These are phyloP conservation scores for Nannizzia gypsea DNA, from an alignment of 2,329 filamentous ascomycete genomes.

Conservation along the genomic window DNA sequence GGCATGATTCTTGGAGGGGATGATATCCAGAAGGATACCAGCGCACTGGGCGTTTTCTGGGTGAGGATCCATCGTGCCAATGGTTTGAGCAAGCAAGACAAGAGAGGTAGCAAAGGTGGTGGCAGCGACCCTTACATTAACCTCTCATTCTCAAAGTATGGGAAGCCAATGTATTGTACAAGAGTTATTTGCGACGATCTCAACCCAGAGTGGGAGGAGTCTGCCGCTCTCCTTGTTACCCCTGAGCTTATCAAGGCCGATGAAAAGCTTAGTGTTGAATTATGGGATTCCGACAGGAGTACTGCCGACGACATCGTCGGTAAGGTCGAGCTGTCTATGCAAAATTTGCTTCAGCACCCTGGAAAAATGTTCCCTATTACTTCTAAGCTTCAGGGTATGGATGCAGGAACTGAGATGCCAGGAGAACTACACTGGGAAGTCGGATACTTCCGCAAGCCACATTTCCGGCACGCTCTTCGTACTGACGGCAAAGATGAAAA, in stretches of 20 bases:
- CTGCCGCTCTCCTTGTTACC: conserved; percentile 71
- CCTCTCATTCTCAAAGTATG: conserved; percentile 87
- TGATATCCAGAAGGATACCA: conserved; percentile 73
- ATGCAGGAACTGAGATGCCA: conserved; percentile 77
- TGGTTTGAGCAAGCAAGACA: conserved; percentile 84
- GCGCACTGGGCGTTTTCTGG: conserved; percentile 81
- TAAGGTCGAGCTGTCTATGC: conserved; percentile 85
- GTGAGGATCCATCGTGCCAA: conserved; percentile 80
- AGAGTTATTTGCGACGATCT: conserved; percentile 89
- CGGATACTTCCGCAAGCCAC: conserved; percentile 84
- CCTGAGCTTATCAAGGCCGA: conserved; percentile 84
- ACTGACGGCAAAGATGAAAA: conserved; percentile 76
- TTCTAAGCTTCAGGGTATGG: conserved; percentile 70
- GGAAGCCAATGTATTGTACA: conserved; percentile 95
- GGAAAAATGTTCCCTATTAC: conserved; percentile 85
- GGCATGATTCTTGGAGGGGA: conserved; percentile 85
- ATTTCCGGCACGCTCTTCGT: conserved; percentile 70
- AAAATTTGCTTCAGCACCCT: conserved; percentile 88
- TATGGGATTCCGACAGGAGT: conserved; percentile 91
- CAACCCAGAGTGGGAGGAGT: conserved; percentile 87
- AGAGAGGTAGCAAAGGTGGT: conserved; percentile 66
- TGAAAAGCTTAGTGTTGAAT: conserved; percentile 82
- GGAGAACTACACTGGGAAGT: conserved; percentile 94
- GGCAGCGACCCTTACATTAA: conserved; percentile 95
- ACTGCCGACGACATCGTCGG: conserved; percentile 92